Percentiles rank a stretch among this genome's conserved stretches.
These are phyloP conservation scores for Mortierella claussenii DNA, from an alignment of 192 early-diverging fungal genomes.

Conservation along the genomic window DNA sequence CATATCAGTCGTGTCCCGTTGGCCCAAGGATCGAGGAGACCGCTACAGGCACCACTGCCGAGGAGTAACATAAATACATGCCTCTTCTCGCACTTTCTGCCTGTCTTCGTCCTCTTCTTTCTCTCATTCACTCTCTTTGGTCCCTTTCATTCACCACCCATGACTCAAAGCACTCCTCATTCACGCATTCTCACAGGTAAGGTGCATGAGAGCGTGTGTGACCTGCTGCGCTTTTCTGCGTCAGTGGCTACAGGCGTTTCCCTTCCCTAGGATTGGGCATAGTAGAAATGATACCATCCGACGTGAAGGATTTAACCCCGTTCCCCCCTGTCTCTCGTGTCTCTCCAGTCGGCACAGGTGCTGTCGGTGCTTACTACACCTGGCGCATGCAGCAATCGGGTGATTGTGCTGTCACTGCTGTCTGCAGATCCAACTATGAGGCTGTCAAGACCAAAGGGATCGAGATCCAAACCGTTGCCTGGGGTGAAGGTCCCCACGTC, in stretches of 20 bases:
- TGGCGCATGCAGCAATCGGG: constrained; percentile 69
- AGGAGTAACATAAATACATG: too few species aligned
- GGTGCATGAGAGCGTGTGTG: too few species aligned
- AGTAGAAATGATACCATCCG: too few species aligned
- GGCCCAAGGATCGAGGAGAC: too few species aligned
- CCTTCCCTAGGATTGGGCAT: too few species aligned
- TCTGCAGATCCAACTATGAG: constrained; percentile 78
- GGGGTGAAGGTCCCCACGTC: constrained; percentile 59
- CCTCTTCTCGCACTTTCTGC: neutral
- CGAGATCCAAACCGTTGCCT: constrained; percentile 63
- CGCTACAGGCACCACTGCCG: too few species aligned
- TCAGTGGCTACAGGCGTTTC: too few species aligned
- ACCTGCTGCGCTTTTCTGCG: too few species aligned
- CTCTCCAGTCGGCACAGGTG: constrained; percentile 73
- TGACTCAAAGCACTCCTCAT: constrained; percentile 11
- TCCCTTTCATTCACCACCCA: neutral
- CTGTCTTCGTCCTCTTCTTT: neutral
- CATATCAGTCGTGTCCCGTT: too few species aligned
- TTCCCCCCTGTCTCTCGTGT: neutral
- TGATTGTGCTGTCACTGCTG: constrained; percentile 60
- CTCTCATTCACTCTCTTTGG: neutral
- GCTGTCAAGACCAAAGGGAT: constrained; percentile 64
- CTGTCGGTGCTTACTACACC: constrained; percentile 71
- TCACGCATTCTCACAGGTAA: constrained; percentile 48
- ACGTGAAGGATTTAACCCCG: too few species aligned